Evolutionary conservation across 139 green algal species (phyloP), one percentile per base, ranked within the genome.

Genomic region (Tetraselmis striata): DNA sequence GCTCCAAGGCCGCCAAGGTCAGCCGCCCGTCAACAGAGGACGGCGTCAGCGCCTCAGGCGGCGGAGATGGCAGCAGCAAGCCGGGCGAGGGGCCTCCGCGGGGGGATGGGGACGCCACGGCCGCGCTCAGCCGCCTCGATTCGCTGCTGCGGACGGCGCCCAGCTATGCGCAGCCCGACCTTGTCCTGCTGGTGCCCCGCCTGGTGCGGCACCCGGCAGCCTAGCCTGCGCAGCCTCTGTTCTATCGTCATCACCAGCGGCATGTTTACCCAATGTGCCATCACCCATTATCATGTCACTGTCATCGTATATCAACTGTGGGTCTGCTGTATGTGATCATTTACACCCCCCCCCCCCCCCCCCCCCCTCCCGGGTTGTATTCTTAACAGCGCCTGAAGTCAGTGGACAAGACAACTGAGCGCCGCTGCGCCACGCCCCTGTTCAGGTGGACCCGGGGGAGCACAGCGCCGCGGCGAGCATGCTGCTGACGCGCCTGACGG

Each of bases 171-270:
- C 87, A 89, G 79, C 76, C 81, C 28, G 86, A 91, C 78, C 79
- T 92, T 59, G 76, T 90, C 18, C 75, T 85, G 78, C 79, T 92
- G 31, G 84, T 92, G 81, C 90, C 90, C 18, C 28, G 77, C 18
- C 45, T 67, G 45, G 45, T 67, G 45, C 45, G 88, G 78, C 79
- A 88, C 5, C 79, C 85, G 45, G 26, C 27, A 28, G 23, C 2
- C 24, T 83, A 89, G 85, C 85, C 88, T 59, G 30, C 77, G 27
- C 59, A 77, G 74, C 24, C 74, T 2, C 24, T 26, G 58, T 23
- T 18, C 58, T 75, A 23, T 23, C 58, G 18, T n/a, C n/a, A n/a
- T n/a, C n/a, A n/a, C n/a, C n/a, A n/a, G n/a, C n/a, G n/a, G n/a
- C n/a, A n/a, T n/a, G n/a, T n/a, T n/a, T n/a, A n/a, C n/a, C n/a